These are phyloP conservation scores for Albifimbria verrucaria DNA, from an alignment of 2,329 filamentous ascomycete genomes.

Conservation along the genomic window DNA sequence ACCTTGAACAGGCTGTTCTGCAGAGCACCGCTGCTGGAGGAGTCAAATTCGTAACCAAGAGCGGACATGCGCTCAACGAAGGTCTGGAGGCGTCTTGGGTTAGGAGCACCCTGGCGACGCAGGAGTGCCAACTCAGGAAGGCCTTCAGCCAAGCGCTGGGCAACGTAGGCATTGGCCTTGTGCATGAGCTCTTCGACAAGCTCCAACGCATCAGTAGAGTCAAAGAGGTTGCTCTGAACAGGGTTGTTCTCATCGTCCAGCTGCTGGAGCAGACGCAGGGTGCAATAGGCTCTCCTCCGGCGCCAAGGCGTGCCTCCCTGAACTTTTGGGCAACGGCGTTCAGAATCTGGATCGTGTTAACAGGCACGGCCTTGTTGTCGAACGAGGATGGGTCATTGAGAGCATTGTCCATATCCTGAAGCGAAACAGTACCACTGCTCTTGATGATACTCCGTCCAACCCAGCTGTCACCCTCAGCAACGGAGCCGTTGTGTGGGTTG, in stretches of 20 bases:
- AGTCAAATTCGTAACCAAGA: constrained; percentile 86
- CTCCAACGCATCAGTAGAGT: constrained; percentile 84
- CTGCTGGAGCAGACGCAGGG: constrained; percentile 88
- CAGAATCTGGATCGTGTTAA: constrained; percentile 77
- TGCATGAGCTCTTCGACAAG: constrained; percentile 93
- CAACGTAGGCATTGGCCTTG: constrained; percentile 87
- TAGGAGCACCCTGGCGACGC: constrained; percentile 81
- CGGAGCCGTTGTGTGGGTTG: constrained; percentile 72
- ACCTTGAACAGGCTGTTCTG: constrained; percentile 96
- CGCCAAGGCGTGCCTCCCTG: constrained; percentile 80
- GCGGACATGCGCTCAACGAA: constrained; percentile 92
- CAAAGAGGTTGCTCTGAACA: constrained; percentile 93
- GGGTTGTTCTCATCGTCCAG: constrained; percentile 97
- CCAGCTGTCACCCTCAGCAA: constrained; percentile 86
- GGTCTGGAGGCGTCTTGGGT: constrained; percentile 80
- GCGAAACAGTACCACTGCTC: constrained; percentile 80
- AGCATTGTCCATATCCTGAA: constrained; percentile 81
- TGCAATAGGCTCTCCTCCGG: constrained; percentile 74
- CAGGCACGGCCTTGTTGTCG: constrained; percentile 62
- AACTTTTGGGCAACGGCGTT: constrained; percentile 85
- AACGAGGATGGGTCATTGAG: constrained; percentile 62
- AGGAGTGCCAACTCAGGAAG: constrained; percentile 91
- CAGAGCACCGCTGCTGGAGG: constrained; percentile 81
- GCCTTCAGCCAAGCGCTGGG: constrained; percentile 73
- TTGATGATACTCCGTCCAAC: constrained; percentile 92